These are phyloP conservation scores for Tricholoma furcatifolium DNA, from an alignment of 768 basidiomycete species.

Conservation along the genomic window DNA sequence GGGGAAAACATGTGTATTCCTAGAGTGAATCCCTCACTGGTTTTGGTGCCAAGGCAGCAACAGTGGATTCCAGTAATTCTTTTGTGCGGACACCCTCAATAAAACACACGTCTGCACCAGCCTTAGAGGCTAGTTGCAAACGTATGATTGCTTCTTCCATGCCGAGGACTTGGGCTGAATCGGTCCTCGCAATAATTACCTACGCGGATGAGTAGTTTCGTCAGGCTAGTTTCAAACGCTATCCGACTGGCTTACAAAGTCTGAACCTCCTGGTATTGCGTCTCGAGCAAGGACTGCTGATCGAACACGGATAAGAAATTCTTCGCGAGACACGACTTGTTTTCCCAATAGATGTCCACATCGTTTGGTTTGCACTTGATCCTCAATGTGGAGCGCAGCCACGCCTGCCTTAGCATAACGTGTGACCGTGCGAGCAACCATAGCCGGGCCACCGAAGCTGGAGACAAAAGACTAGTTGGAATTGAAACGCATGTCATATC, in stretches of 20 bases:
- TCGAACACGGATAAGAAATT: slow-evolving; percentile 70
- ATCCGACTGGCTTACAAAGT: slow-evolving; percentile 51
- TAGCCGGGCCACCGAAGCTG: slow-evolving; percentile 70
- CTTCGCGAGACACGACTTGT: slow-evolving; percentile 78
- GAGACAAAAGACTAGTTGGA: background rate
- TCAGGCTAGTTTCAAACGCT: background rate
- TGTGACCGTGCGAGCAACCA: slow-evolving; percentile 73
- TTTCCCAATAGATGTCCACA: slow-evolving; percentile 82
- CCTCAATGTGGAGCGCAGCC: slow-evolving; percentile 77
- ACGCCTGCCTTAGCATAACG: slow-evolving; percentile 70
- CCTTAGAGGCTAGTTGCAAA: slow-evolving; percentile 67
- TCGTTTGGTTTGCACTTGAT: slow-evolving; percentile 80
- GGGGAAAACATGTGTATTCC: background rate
- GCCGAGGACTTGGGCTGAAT: slow-evolving; percentile 75
- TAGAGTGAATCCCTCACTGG: slow-evolving; percentile 40
- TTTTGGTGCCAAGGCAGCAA: slow-evolving; percentile 67
- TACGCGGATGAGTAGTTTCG: slow-evolving; percentile 16
- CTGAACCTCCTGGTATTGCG: slow-evolving; percentile 69
- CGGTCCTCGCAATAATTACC: slow-evolving; percentile 76
- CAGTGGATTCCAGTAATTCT: slow-evolving; percentile 61
- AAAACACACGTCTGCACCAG: slow-evolving; percentile 79
- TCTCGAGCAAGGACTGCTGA: slow-evolving; percentile 79
- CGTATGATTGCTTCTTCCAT: slow-evolving; percentile 74
- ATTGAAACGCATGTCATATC: background rate
- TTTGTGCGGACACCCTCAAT: slow-evolving; percentile 76